Conservation (phyloP, 2,329 filamentous ascomycete species). For the Bisporella sp. region DNA sequence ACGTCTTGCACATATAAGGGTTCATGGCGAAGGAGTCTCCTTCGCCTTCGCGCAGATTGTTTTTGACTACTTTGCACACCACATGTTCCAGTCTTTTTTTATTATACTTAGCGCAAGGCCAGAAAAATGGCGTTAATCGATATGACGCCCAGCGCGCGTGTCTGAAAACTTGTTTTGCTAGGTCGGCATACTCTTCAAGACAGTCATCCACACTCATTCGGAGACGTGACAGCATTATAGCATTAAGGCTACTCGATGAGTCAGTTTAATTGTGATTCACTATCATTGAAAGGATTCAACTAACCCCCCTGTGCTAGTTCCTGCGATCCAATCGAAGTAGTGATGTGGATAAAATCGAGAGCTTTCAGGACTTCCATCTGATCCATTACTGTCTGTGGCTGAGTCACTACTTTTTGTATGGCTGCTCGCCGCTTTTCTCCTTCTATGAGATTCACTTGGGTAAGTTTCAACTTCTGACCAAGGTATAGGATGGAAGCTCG, state of each 20-base stretch:
- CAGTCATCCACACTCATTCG: constrained; percentile 6
- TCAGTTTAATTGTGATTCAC: background rate
- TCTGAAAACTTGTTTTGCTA: constrained; percentile 1
- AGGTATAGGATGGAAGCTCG: constrained; percentile 1
- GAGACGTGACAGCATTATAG: constrained; percentile 5
- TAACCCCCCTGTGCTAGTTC: constrained; percentile 4
- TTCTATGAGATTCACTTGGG: background rate
- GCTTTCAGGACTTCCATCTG: background rate
- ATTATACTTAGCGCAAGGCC: constrained; percentile 1
- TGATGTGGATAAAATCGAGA: constrained; percentile 3
- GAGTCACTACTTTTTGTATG: background rate
- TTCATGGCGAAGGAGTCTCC: background rate
- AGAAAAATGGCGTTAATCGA: constrained; percentile 1
- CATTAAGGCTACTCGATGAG: background rate
- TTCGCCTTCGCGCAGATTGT: background rate
- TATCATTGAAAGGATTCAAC: background rate
- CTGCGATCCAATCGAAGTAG: constrained; percentile 5
- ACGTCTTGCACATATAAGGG: constrained; percentile 5
- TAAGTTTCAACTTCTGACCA: background rate
- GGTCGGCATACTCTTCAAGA: constrained; percentile 1
- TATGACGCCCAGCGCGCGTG: background rate
- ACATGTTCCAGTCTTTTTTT: background rate
- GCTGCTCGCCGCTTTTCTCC: background rate
- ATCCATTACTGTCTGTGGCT: background rate
- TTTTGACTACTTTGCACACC: constrained; percentile 2